phyloP scores from a whole-genome alignment of 140 eudicot species.

The Flaveria floridana region DNA sequence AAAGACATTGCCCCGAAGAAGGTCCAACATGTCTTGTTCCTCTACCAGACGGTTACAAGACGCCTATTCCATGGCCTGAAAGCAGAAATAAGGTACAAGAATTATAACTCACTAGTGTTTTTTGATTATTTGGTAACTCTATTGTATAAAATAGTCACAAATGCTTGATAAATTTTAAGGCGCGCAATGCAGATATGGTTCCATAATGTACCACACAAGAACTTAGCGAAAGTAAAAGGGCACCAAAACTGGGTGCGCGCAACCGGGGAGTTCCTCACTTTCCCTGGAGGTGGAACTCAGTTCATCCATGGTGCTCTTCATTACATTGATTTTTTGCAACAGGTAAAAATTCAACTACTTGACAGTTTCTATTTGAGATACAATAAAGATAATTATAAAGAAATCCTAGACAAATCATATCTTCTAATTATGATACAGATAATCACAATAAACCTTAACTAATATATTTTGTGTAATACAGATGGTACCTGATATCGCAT shows the following conservation, averaged over 20 bases:
- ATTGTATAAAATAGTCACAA: constrained; percentile 6
- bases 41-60: constrained; percentile 62
- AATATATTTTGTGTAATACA: too few relatives aligned
- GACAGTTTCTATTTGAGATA: too few relatives aligned
- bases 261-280: constrained; percentile 66
- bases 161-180: constrained; percentile 27
- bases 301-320: constrained; percentile 83
- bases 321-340: constrained; percentile 65
- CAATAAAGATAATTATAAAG: neutral
- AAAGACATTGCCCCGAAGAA: constrained; percentile 78
- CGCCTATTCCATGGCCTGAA: constrained; percentile 65
- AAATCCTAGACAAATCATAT: neutral
- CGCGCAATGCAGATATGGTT: constrained; percentile 73
- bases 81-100: constrained; percentile 69
- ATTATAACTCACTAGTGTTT: neutral
- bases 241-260: constrained; percentile 87
- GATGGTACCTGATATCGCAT: constrained; percentile 69
- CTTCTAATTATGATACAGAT: neutral
- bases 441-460: neutral
- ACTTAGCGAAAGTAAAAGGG: constrained; percentile 67
- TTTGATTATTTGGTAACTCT: neutral
- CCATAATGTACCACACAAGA: constrained; percentile 72
- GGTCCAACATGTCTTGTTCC: constrained; percentile 75
- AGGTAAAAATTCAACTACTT: constrained; percentile 41
- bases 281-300: constrained; percentile 96